Evolutionary conservation across 495 filamentous ascomycete genomes (phyloP).

Genomic region (Hypoxylon lienhwacheense): DNA sequence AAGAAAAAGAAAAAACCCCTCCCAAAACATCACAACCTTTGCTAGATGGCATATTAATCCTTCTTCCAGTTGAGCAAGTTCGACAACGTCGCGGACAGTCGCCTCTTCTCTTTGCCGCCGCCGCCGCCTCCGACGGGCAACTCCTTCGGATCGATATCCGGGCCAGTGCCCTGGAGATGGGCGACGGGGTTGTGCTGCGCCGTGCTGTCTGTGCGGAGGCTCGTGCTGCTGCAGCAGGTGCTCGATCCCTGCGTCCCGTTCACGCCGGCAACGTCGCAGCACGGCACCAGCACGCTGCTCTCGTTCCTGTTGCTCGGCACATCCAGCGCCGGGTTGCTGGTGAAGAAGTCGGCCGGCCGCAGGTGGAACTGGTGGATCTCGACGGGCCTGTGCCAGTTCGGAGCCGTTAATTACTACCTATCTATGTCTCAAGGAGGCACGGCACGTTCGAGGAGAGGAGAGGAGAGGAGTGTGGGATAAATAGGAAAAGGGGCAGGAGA

Average conservation of each 20-base stretch:
- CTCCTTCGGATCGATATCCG: constrained; percentile 37
- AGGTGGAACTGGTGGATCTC: constrained; percentile 62
- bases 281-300: constrained; percentile 52
- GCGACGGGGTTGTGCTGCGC: constrained; percentile 31
- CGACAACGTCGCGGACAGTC: constrained; percentile 29
- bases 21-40: no score
- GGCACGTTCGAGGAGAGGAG: no score
- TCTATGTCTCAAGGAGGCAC: no score
- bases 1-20: no score
- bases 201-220: constrained; percentile 41
- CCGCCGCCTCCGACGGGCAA: constrained; percentile 7
- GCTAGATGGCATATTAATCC: constrained; percentile 12
- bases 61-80: constrained; percentile 38
- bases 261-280: constrained; percentile 12
- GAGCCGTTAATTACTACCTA: constrained; percentile 1
- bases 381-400: constrained; percentile 48
- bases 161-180: constrained; percentile 41
- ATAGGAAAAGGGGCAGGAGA: no score
- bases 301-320: constrained; percentile 56
- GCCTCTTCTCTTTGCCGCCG: constrained; percentile 20
- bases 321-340: constrained; percentile 57
- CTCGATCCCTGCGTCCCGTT: constrained; percentile 14
- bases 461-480: no score
- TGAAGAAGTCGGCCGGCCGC: constrained; percentile 58
- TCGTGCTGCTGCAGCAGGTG: constrained; percentile 26